phyloP scores from a whole-genome alignment of 1,139 yeast species.

The Blastobotrys petasosporus region DNA sequence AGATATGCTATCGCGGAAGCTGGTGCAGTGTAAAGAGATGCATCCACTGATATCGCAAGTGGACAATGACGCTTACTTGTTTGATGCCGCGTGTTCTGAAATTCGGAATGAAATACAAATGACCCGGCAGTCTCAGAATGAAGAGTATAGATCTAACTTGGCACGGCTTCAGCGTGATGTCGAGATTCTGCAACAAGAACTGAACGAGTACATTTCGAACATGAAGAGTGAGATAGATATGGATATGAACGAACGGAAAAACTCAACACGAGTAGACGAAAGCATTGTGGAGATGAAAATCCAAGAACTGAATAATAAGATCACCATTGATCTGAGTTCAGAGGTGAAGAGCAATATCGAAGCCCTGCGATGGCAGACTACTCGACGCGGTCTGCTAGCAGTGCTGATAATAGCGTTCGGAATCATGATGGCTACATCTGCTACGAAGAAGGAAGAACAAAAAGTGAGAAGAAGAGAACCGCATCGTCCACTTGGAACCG shows the following conservation, averaged over 20 bases:
- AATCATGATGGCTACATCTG: conserved; percentile 45
- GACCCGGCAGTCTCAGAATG: conserved; percentile 64
- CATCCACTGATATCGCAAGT: conserved; percentile 64
- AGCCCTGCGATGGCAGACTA: conserved; percentile 85
- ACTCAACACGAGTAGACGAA: conserved; percentile 74
- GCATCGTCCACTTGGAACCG: conserved; percentile 20
- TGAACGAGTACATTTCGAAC: conserved; percentile 63
- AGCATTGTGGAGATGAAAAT: conserved; percentile 63
- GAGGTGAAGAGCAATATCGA: conserved; percentile 85
- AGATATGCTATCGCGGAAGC: conserved; percentile 36
- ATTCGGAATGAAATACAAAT: conserved; percentile 71
- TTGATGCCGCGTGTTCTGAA: conserved; percentile 91
- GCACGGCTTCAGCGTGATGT: conserved; percentile 64
- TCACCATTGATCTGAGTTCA: conserved; percentile 74
- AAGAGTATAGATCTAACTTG: conserved; percentile 60
- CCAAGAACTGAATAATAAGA: conserved; percentile 81
- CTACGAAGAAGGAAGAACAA: conserved; percentile 35
- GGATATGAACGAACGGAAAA: conserved; percentile 79
- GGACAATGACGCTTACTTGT: conserved; percentile 80
- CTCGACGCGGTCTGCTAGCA: conserved; percentile 75
- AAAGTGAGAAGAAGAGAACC: conserved; percentile 30
- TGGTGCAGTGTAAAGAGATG: conserved; percentile 51
- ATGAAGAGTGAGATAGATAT: conserved; percentile 72
- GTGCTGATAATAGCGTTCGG: conserved; percentile 45
- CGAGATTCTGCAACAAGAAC: conserved; percentile 71